Conservation (phyloP, 1,284 basidiomycete species). For the Xerocomus minutiporus region DNA sequence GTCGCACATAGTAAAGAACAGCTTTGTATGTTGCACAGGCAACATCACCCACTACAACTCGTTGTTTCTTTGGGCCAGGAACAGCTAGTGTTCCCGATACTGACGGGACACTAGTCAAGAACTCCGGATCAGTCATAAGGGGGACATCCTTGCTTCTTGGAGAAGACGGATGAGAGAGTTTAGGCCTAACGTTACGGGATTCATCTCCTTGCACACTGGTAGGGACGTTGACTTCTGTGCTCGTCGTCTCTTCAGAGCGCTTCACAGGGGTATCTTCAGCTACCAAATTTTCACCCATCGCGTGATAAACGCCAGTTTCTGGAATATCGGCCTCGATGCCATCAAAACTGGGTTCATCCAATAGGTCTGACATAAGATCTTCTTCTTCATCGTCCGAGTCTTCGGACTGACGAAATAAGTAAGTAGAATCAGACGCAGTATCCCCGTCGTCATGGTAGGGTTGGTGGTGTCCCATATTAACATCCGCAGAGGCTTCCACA, state of each 20-base stretch:
- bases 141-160: slow-evolving; percentile 26
- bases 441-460: slow-evolving; percentile 26
- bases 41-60: slow-evolving; percentile 69
- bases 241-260: slow-evolving; percentile 7
- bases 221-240: background rate
- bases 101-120: background rate
- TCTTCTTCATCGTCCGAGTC: slow-evolving; percentile 64
- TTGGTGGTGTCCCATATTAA: slow-evolving; percentile 6
- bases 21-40: slow-evolving; percentile 82
- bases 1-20: slow-evolving; percentile 74
- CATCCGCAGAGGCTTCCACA: slow-evolving; percentile 44
- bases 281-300: background rate
- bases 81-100: slow-evolving; percentile 4
- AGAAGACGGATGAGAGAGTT: slow-evolving; percentile 34
- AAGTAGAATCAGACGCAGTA: slow-evolving; percentile 27
- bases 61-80: slow-evolving; percentile 46
- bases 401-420: slow-evolving; percentile 40
- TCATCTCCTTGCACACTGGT: slow-evolving; percentile 11
- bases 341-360: slow-evolving; percentile 32
- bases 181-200: slow-evolving; percentile 32
- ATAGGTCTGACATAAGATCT: slow-evolving; percentile 24
- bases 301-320: slow-evolving; percentile 4
- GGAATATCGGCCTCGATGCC: slow-evolving; percentile 22
- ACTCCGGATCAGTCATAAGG: slow-evolving; percentile 15
- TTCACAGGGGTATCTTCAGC: slow-evolving; percentile 9